Evolutionary conservation across 1,139 yeast genomes (phyloP).

Genomic region (Candida sanyaensis): DNA sequence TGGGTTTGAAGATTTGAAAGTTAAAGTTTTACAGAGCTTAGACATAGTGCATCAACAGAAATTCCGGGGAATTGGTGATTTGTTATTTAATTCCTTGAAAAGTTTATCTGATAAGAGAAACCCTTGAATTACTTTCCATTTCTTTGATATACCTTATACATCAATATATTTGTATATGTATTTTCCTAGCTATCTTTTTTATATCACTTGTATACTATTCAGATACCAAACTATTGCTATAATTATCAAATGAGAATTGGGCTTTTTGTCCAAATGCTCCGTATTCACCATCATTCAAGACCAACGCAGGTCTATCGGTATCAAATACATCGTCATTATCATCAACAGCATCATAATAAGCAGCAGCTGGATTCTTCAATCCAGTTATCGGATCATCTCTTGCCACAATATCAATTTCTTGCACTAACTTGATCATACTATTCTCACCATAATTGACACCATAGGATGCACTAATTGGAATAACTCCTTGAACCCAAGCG

Average conservation of each 20-base stretch:
- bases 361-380: conserved; percentile 44
- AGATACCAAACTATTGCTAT: conserved; percentile 11
- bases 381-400: conserved; percentile 46
- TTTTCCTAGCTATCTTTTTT: not conserved
- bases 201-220: not conserved
- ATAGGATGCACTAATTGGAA: conserved; percentile 44
- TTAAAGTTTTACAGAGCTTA: conserved; percentile 36
- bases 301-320: conserved; percentile 29
- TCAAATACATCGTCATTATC: conserved; percentile 35
- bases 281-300: conserved; percentile 21
- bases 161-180: not conserved
- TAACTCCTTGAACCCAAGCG: conserved; percentile 53
- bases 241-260: conserved; percentile 10
- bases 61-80: conserved; percentile 44
- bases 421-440: conserved; percentile 55
- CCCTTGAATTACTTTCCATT: not conserved
- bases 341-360: conserved; percentile 38
- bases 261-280: conserved; percentile 7
- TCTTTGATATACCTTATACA: not conserved
- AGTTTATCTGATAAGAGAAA: conserved; percentile 32
- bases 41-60: conserved; percentile 26
- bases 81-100: conserved; percentile 48
- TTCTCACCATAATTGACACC: conserved; percentile 69
- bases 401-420: conserved; percentile 49
- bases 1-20: conserved; percentile 39